A percentile compares a stretch with the other conserved stretches of the same genome.
phyloP scores from a whole-genome alignment of 352 stramenopile genomes.

The Pilasporangium apinafurcum region DNA sequence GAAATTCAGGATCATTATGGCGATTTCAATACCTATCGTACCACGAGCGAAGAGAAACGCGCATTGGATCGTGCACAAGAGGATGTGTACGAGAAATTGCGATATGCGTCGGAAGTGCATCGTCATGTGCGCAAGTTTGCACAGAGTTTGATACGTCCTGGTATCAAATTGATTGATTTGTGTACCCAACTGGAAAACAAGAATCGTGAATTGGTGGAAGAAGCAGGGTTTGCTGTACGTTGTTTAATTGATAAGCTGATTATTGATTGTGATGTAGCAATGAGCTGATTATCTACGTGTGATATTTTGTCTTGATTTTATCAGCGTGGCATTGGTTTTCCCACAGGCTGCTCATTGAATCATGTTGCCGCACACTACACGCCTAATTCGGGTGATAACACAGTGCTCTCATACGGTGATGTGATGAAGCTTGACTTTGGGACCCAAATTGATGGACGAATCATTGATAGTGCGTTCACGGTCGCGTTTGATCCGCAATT shows the following conservation, averaged over 20 bases:
- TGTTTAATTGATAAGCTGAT: neutral
- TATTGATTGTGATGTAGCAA: neutral
- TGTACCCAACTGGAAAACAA: constrained; percentile 92
- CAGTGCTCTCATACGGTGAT: constrained; percentile 88
- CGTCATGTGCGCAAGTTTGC: constrained; percentile 80
- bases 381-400: constrained; percentile 91
- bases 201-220: constrained; percentile 88
- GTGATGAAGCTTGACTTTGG: constrained; percentile 98
- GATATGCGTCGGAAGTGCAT: constrained; percentile 91
- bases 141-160: constrained; percentile 92
- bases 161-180: constrained; percentile 90
- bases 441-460: constrained; percentile 93
- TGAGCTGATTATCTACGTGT: too few relatives aligned
- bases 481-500: constrained; percentile 92
- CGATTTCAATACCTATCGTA: constrained; percentile 84
- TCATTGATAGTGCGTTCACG: constrained; percentile 96
- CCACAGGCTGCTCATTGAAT: constrained; percentile 93
- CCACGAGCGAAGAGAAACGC: constrained; percentile 66
- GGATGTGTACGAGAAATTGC: constrained; percentile 49
- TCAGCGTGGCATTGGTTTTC: constrained; percentile 91
- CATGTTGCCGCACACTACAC: constrained; percentile 96
- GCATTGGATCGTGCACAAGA: constrained; percentile 60
- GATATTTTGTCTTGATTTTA: too few relatives aligned
- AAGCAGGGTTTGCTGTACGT: constrained; percentile 71
- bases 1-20: constrained; percentile 88